Percentiles rank a stretch among this genome's conserved stretches.
Conservation (phyloP, 352 stramenopile species). For the Globisporangium middletonii region DNA sequence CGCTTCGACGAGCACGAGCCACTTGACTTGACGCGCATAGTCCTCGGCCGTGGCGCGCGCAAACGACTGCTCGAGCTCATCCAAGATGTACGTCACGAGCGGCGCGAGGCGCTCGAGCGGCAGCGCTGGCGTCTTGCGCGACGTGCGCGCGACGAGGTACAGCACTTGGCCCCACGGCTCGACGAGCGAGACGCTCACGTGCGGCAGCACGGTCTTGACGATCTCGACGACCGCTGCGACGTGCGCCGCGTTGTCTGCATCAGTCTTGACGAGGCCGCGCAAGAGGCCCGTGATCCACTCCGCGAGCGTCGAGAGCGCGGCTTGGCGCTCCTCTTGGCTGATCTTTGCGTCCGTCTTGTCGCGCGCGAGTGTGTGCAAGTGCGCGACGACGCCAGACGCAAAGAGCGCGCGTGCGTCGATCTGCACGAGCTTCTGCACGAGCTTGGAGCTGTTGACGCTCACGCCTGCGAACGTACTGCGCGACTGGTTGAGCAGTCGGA, state of each 20-base stretch:
- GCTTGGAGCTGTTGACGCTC: constrained; percentile 27
- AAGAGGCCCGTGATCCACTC: constrained; percentile 46
- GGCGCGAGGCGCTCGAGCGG: constrained; percentile 17
- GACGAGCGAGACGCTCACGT: constrained; percentile 52
- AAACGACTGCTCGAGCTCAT: constrained; percentile 56
- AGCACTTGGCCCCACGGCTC: constrained; percentile 54
- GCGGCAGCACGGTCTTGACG: constrained; percentile 36
- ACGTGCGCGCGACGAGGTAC: constrained; percentile 37
- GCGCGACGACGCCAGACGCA: constrained; percentile 15
- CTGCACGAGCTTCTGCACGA: constrained; percentile 45
- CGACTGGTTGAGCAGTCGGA: constrained; percentile 50
- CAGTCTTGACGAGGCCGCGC: constrained; percentile 32
- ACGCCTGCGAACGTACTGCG: constrained; percentile 29
- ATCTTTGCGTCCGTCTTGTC: constrained; percentile 33
- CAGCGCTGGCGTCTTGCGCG: constrained; percentile 10
- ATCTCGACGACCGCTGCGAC: constrained; percentile 23
- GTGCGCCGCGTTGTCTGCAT: constrained; percentile 12
- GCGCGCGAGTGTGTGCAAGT: constrained; percentile 25
- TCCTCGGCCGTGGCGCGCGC: constrained; percentile 47
- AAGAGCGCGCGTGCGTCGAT: constrained; percentile 33
- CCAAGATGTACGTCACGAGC: constrained; percentile 28
- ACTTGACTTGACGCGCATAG: constrained; percentile 72
- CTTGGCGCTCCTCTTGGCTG: constrained; percentile 56
- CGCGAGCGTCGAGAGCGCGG: constrained; percentile 41
- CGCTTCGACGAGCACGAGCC: constrained; percentile 51